A percentile compares a stretch with the other conserved stretches of the same genome.
Conservation (phyloP, 805 yeast genomes). For the Metschnikowia cubensis region DNA sequence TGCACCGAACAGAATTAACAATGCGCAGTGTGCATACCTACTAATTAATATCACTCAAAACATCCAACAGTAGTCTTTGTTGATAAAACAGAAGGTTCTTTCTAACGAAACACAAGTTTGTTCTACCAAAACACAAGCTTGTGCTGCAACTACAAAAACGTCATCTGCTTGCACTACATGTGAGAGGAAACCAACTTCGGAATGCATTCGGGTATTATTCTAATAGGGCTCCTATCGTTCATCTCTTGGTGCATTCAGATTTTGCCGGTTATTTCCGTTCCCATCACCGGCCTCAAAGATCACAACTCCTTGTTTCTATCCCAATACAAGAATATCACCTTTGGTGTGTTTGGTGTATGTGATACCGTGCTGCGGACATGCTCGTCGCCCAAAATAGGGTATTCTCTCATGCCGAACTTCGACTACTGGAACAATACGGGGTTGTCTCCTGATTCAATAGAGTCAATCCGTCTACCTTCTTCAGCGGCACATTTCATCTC, state of each 20-base stretch:
- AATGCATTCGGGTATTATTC: conserved; percentile 31
- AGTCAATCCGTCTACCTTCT: conserved; percentile 34
- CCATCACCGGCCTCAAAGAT: conserved; percentile 29
- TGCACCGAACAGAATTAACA: neutral
- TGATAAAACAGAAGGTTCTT: too few relatives aligned
- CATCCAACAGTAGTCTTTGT: too few relatives aligned
- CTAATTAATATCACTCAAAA: neutral
- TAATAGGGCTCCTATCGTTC: conserved; percentile 25
- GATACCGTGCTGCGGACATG: conserved; percentile 25
- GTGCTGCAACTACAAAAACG: too few relatives aligned
- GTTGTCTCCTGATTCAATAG: neutral
- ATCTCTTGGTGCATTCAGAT: conserved; percentile 35
- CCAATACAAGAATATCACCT: conserved; percentile 28
- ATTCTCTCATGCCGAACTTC: conserved; percentile 18
- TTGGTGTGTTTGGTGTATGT: conserved; percentile 45
- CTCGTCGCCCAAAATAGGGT: conserved; percentile 35
- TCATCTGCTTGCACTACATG: neutral
- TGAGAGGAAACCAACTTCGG: neutral
- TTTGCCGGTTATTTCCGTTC: conserved; percentile 40
- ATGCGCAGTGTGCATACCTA: neutral
- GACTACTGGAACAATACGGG: conserved; percentile 1
- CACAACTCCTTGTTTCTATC: conserved; percentile 28
- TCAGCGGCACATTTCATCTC: conserved; percentile 37
- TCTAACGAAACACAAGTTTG: too few relatives aligned
- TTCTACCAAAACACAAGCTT: neutral